Percentiles rank a stretch among this genome's conserved stretches.
These are phyloP conservation scores for Fusarium citri DNA, from an alignment of 2,329 filamentous ascomycete species.

Conservation along the genomic window DNA sequence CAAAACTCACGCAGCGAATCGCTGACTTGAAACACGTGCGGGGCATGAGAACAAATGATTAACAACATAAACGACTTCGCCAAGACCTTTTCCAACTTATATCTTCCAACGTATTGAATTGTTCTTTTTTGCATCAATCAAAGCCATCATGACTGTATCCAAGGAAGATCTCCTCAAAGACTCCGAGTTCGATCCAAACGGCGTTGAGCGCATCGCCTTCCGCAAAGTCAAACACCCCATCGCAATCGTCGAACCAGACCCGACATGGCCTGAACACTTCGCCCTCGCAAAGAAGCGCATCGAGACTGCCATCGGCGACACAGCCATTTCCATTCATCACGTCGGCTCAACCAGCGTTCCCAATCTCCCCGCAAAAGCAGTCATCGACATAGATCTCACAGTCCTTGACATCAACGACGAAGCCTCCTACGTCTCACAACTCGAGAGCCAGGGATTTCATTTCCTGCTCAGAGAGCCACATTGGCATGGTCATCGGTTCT, in stretches of 20 bases:
- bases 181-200: slow-evolving; percentile 36
- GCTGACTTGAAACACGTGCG: background rate
- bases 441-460: slow-evolving; percentile 58
- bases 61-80: background rate
- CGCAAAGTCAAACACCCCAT: slow-evolving; percentile 43
- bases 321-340: slow-evolving; percentile 56
- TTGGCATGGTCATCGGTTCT: slow-evolving; percentile 63
- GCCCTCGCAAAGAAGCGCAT: slow-evolving; percentile 50
- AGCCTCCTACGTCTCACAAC: slow-evolving; percentile 54
- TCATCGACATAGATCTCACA: slow-evolving; percentile 65
- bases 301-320: slow-evolving; percentile 49
- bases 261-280: slow-evolving; percentile 53
- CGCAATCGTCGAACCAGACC: slow-evolving; percentile 53
- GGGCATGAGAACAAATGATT: background rate
- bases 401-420: slow-evolving; percentile 56
- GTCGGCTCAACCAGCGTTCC: slow-evolving; percentile 64
- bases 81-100: background rate
- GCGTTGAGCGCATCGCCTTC: slow-evolving; percentile 42
- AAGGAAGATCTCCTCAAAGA: slow-evolving; percentile 46
- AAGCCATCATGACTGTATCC: slow-evolving; percentile 32
- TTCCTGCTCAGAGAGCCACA: slow-evolving; percentile 59
- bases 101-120: accelerated
- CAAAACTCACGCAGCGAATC: background rate
- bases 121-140: accelerated
- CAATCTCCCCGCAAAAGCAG: slow-evolving; percentile 60